Evolutionary conservation across 495 filamentous ascomycete genomes (phyloP), one percentile per base, ranked within the genome.

Genomic region (Penicillium verhagenii): DNA sequence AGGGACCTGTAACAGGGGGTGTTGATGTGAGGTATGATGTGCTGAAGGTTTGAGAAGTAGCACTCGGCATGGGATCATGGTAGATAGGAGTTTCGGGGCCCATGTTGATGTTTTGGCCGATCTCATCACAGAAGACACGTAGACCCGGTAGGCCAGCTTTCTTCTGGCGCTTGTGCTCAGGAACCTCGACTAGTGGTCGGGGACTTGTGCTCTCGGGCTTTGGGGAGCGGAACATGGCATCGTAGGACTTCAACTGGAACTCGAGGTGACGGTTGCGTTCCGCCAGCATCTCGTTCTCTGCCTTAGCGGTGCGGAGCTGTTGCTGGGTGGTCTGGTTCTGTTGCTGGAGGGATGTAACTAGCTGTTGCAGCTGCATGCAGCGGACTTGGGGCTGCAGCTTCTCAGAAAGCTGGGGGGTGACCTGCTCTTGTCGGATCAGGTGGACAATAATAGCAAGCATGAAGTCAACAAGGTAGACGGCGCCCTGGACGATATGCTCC

Each of bases 401-500:
- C 47, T 75, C 73, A 1, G 73, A 68, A 10, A 75, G 62, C 33
- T 78, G 69, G 9, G 73, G 72, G 44, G 71, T 61, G 40, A 74
- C 65, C 50, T 76, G 72, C 52, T 73, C 73, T 54, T 69, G 66
- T 43, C 68, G 64, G 49, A 76, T 67, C n/a, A 75, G 57, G 45
- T 70, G 62, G 14, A 73, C 57, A 31, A 78, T 76, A 38, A 78
- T 71, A 26, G 67, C 47, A 26, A 70, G 62, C 69, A 75, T 71
- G 56, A 75, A 76, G 51, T 78, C 75, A 33, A 78, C 69, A 2
- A 76, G 60, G 50, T 67, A 71, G 47, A 78, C 69, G 9, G 75
- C 72, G 8, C 67, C 75, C 58, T 78, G 72, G 3, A 76, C 71
- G 19, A 78, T 78, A 53, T 78, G 75, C 49, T 78, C 75, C 63